Conservation (phyloP, 768 basidiomycete genomes). For the Mrakia frigida region DNA sequence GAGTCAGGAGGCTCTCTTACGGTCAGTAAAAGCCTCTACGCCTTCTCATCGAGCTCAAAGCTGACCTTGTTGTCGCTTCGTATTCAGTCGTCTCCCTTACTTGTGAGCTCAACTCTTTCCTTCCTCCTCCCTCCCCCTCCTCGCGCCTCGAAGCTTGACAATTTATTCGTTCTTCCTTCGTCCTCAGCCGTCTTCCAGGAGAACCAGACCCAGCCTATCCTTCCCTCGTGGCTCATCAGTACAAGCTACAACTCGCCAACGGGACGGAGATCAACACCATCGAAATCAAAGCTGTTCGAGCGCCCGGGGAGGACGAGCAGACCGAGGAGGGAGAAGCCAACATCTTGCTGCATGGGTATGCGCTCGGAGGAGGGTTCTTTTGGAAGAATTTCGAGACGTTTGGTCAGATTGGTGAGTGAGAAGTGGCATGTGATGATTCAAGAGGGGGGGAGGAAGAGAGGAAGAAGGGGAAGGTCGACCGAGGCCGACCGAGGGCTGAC, state of each 20-base stretch:
- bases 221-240: conserved; percentile 20
- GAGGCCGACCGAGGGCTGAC: neutral
- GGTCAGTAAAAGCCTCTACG: neutral
- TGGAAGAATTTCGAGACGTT: conserved; percentile 24
- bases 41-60: neutral
- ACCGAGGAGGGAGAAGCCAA: conserved; percentile 9
- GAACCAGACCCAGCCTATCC: conserved; percentile 22
- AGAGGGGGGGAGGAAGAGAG: neutral
- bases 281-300: conserved; percentile 12
- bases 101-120: conserved; percentile 15
- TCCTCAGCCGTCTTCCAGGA: conserved; percentile 15
- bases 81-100: conserved; percentile 25
- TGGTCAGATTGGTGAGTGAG: neutral
- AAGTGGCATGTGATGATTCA: neutral
- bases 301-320: neutral
- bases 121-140: neutral
- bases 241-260: neutral
- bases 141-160: neutral
- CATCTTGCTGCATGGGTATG: conserved; percentile 21
- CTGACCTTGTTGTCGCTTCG: neutral
- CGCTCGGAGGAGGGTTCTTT: conserved; percentile 13
- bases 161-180: neutral
- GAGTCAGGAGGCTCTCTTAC: neutral
- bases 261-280: conserved; percentile 17
- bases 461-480: neutral